Conservation (phyloP, 495 filamentous ascomycete genomes). For the Chaetomium cochliodes region DNA sequence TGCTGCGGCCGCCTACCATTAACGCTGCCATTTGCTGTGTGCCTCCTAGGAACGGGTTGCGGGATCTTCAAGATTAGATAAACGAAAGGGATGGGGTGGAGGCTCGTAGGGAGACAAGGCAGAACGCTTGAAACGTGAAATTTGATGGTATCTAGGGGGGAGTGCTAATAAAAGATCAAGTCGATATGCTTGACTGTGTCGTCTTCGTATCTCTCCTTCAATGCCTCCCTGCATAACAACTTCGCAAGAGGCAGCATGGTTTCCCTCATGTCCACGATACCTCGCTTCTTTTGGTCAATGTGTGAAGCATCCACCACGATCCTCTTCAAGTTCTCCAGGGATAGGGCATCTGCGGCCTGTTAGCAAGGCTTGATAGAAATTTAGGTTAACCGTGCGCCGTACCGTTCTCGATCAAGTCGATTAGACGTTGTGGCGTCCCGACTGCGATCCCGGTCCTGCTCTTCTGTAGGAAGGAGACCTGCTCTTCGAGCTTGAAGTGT, state of each 20-base stretch:
- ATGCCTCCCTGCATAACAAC: constrained; percentile 62
- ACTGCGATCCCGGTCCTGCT: constrained; percentile 77
- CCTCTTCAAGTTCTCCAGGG: constrained; percentile 64
- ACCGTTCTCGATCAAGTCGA: constrained; percentile 80
- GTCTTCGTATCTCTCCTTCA: constrained; percentile 66
- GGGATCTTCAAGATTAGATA: too few relatives aligned
- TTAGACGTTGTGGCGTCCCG: constrained; percentile 79
- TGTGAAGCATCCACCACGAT: constrained; percentile 87
- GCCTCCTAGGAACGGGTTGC: too few relatives aligned
- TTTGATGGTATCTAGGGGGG: constrained; percentile 10
- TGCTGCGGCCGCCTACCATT: neutral
- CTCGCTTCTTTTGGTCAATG: constrained; percentile 87
- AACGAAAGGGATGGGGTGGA: too few relatives aligned
- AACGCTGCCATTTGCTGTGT: too few relatives aligned
- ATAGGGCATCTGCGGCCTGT: constrained; percentile 60
- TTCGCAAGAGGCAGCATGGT: constrained; percentile 71
- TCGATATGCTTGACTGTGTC: constrained; percentile 46
- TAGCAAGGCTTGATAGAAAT: constrained; percentile 26
- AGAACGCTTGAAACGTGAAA: neutral
- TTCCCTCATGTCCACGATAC: constrained; percentile 90
- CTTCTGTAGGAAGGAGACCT: constrained; percentile 71
- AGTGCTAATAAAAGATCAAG: constrained; percentile 56
- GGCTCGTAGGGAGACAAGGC: neutral
- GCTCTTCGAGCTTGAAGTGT: constrained; percentile 92
- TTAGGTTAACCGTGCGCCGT: constrained; percentile 22